Base-by-base conservation (phyloP, 1,284 basidiomycete species). In the Hemileia vastatrix region DNA sequence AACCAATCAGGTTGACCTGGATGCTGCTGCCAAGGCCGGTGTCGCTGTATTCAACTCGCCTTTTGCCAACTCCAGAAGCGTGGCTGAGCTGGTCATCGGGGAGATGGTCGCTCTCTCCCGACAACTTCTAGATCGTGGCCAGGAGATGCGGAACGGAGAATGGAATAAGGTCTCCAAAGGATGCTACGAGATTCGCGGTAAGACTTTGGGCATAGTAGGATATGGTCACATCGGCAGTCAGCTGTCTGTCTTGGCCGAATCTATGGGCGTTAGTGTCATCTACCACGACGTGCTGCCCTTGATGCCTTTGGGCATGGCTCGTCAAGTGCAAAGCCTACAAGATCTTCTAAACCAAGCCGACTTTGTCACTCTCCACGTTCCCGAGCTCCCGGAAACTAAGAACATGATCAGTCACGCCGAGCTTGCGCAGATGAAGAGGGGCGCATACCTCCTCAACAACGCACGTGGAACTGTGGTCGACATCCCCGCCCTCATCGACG, bases 111-210 rank as follows among this genome's bases (percentile, higher is more conserved):
- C 86, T 6, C 86, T 98, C 66, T 95, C 94, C 11, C 87, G 94
- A 44, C 95, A 98, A 77, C 83, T 95, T 68, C 84, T 87, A 69
- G 89, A 98, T 78, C 87, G 94, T 62, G 80, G 86, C 15, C 83
- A 81, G 70, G 94, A 98, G 79, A 83, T 98, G 81, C 84, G 86
- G 63, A 80, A 83, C 24, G 95, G 94, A 53, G 79, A 87, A 69
- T 98, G 94, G 94, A 97, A 98, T 83, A 98, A 98, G 80, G 88
- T 96, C 72, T 95, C 91, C 71, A 96, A 95, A 77, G 85, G 86
- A 67, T 98, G 94, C 80, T 97, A 90, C 90, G 94, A 98, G 78
- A 80, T 98, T 67, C 86, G 94, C 60, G 94, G 94, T 70, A 98
- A 98, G 81, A 94, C 90, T 1, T 83, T 98, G 51, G 94, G 94